Base-by-base conservation (phyloP, 768 basidiomycete species). In the Pleurotus ostreatus region DNA sequence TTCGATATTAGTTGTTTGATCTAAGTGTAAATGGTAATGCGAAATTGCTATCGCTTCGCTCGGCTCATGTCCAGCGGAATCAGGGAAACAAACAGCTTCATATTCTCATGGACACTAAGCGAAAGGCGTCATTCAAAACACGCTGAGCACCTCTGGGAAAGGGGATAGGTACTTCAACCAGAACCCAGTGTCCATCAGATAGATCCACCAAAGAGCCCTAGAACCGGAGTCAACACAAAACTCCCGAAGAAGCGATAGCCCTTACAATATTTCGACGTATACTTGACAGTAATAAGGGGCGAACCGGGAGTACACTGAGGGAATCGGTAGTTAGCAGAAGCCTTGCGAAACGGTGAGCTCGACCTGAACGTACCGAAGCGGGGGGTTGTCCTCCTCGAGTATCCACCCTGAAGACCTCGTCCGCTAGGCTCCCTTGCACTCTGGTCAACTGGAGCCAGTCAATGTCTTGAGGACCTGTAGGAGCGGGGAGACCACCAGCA, bases 321-420 rank as follows among this genome's bases (percentile, higher is more conserved):
- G 41, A 43, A 23, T 47, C 12, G 55, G 55, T 7, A 5, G 12
- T 22, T 13, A 44, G 12, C 23, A 25, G 22, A 7, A 59, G 20
- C 8, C 8, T n/a, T 5, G 12, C 3, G n/a, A 3, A 16, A 7
- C 11, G 13, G 40, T 22, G 16, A 22, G 6, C 20, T 47, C 34
- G 18, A 41, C 30, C 34, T 39, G 26, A 54, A 70, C 72, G 46
- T 66, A 74, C 78, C 34, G 78, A 72, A 20, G 78, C 61, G 25
- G 84, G 83, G 45, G 84, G 77, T 45, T 78, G 78, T n/a, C 86
- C 85, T 13, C 74, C 78, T 5, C 69, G 62, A 11, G 82, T 86
- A 59, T 81, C 69, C 4, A 79, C 67, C 41, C 85, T 73, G 67
- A 79, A 86, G 2, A 85, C 68, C 55, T 71, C 61, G 34, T 67